A percentile compares a stretch with the other conserved stretches of the same genome.
These are phyloP conservation scores for Cudoniella acicularis DNA, from an alignment of 495 filamentous ascomycete genomes.

Conservation along the genomic window DNA sequence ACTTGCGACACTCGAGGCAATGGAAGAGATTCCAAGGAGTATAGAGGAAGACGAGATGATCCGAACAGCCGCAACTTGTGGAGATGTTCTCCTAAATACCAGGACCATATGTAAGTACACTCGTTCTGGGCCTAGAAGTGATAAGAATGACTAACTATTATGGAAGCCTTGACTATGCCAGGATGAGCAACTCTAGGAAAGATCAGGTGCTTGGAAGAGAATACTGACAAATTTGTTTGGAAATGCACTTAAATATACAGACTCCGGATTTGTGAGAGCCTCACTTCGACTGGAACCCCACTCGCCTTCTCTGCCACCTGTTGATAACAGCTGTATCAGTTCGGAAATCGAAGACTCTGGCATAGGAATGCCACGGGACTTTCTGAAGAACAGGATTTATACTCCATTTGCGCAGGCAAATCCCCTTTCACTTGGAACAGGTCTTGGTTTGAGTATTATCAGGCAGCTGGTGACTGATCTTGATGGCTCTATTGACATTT, in stretches of 20 bases:
- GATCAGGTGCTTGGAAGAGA: slow-evolving; percentile 52
- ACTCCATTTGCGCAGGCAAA: slow-evolving; percentile 69
- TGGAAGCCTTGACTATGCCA: slow-evolving; percentile 61
- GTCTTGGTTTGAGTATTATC: slow-evolving; percentile 62
- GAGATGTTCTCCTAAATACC: slow-evolving; percentile 13
- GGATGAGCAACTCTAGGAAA: slow-evolving; percentile 32
- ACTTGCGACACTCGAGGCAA: slow-evolving; percentile 60
- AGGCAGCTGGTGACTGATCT: slow-evolving; percentile 58
- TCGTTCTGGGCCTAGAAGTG: background rate
- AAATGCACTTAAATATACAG: slow-evolving; percentile 78
- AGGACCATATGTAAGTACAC: slow-evolving; percentile 6
- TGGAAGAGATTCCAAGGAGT: slow-evolving; percentile 52
- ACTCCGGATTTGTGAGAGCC: slow-evolving; percentile 55
- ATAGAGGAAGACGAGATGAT: slow-evolving; percentile 48
- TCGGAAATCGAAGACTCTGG: slow-evolving; percentile 20
- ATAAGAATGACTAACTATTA: slow-evolving; percentile 62
- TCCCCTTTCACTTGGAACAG: slow-evolving; percentile 58
- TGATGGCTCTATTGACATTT: slow-evolving; percentile 54
- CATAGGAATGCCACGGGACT: slow-evolving; percentile 61
- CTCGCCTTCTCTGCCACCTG: background rate
- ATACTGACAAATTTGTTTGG: slow-evolving; percentile 79
- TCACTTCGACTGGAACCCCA: background rate
- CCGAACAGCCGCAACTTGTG: slow-evolving; percentile 8
- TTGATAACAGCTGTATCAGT: background rate
- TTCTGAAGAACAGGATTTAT: slow-evolving; percentile 58